Conservation (phyloP, 2,329 filamentous ascomycete species). For the Beauveria brongniartii region DNA sequence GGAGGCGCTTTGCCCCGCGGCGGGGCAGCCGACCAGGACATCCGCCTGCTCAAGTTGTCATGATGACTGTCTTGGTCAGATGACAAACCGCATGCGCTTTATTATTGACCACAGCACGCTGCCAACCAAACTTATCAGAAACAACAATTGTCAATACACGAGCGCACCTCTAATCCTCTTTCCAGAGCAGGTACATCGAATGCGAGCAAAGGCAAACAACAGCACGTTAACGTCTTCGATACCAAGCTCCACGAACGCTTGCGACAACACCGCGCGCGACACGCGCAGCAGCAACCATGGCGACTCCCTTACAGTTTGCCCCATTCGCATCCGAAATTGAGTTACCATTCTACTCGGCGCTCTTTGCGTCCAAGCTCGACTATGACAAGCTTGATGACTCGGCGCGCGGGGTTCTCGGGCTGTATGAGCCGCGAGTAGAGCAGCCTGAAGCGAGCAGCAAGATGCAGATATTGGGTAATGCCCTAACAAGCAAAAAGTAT, state of each 20-base stretch:
- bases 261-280: background rate
- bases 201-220: background rate
- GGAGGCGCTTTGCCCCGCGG: constrained; percentile 15
- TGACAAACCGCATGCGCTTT: constrained; percentile 14
- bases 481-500: constrained; percentile 75
- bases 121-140: background rate
- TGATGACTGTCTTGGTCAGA: constrained; percentile 14
- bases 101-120: background rate
- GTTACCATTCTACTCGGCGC: constrained; percentile 83
- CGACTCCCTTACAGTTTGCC: constrained; percentile 58
- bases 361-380: constrained; percentile 92
- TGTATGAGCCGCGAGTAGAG: constrained; percentile 79
- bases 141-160: background rate
- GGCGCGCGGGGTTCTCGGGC: constrained; percentile 72
- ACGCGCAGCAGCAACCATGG: constrained; percentile 33
- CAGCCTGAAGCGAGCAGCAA: constrained; percentile 69
- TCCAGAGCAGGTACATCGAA: background rate
- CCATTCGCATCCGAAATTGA: constrained; percentile 93
- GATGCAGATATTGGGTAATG: constrained; percentile 84
- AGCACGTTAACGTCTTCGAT: background rate
- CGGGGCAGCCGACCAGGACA: constrained; percentile 16
- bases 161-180: background rate
- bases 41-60: constrained; percentile 13
- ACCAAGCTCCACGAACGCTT: background rate
- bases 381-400: constrained; percentile 96